Base-by-base conservation (phyloP, 2,329 filamentous ascomycete genomes). In the Didymella segeticola region DNA sequence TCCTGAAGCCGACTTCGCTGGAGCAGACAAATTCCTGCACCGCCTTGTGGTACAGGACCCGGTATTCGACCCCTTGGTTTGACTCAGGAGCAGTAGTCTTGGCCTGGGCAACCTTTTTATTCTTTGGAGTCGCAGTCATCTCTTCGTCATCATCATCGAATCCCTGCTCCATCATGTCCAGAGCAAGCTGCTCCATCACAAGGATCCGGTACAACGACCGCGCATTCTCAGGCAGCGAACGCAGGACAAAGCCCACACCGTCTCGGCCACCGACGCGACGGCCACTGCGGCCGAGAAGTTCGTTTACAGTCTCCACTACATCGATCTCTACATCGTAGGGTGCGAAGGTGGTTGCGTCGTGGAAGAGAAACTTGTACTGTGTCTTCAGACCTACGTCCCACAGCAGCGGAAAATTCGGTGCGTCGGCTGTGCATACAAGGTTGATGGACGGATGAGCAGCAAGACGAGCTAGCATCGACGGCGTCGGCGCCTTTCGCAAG, bases 1-100 rank as follows among this genome's bases (percentile, higher is more conserved):
- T 96, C 56, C 95, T 84, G 78, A 98, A 98, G 58, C 91, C 92
- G 84, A 98, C 92, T 78, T 98, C 95, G 56, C 90, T 96, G 64
- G 90, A 95, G 73, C 93, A 97, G 43, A 99, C 95, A 74, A 99
- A 98, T 70, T 96, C 92, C 76, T 97, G 93, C 5, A 93, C 89
- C 2, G 95, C 93, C 78, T 96, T 97, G 72, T 96, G 92, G 70
- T 98, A 99, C 60, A 99, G 75, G 64, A 91, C 88, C 19, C 91
- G 83, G 72, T 97, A 98, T 77, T 98, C 93, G 14, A 99, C 86
- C 0, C 90, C 92, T 2, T 85, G 72, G 2, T 58, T 67, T 15
- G 71, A 78, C 54, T 74, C 70, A 52, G 73, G 61, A 19, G 60
- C 59, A 38, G 43, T 47, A 22, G 52, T 59, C 26, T 67, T 73